A percentile compares a stretch with the other conserved stretches of the same genome.
Conservation (phyloP, 2,329 filamentous ascomycete genomes). For the Pestalotiopsis sp. region DNA sequence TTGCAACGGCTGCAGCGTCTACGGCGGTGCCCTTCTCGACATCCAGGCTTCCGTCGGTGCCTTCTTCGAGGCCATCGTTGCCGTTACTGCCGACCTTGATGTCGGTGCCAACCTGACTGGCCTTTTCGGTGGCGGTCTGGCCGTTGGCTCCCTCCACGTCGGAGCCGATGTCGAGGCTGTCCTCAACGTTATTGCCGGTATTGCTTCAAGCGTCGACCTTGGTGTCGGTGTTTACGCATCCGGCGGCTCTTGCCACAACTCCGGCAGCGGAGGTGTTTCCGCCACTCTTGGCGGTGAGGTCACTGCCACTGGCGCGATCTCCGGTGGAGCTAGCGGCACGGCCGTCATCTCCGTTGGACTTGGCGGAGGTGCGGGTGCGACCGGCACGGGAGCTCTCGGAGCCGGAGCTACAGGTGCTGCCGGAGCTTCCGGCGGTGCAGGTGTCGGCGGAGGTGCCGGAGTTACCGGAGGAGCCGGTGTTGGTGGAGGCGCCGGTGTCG, state of each 20-base stretch:
- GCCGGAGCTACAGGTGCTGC: not conserved
- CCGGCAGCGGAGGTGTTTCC: constrained; percentile 7
- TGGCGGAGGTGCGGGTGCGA: not conserved
- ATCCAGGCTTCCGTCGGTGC: constrained; percentile 10
- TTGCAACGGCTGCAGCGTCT: constrained; percentile 10
- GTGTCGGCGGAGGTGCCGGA: not conserved
- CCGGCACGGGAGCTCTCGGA: not conserved
- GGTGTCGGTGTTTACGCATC: constrained; percentile 1
- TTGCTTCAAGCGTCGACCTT: constrained; percentile 21
- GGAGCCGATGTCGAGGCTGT: constrained; percentile 31
- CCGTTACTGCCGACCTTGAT: constrained; percentile 22
- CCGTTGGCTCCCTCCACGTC: constrained; percentile 19
- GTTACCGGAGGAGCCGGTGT: not conserved
- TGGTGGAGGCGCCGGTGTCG: not conserved
- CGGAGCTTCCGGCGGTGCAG: not conserved
- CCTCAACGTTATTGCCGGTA: constrained; percentile 29
- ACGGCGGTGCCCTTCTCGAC: constrained; percentile 6
- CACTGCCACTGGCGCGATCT: not conserved
- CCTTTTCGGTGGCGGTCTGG: constrained; percentile 5
- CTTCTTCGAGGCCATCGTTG: constrained; percentile 12
- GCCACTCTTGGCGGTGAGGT: constrained; percentile 5
- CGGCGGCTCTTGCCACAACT: constrained; percentile 9
- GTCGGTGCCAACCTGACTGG: constrained; percentile 1
- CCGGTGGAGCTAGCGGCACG: not conserved
- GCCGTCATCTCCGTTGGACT: not conserved